Evolutionary conservation across 2,329 filamentous ascomycete genomes (phyloP).

Genomic region (Pezicula rhizophila): DNA sequence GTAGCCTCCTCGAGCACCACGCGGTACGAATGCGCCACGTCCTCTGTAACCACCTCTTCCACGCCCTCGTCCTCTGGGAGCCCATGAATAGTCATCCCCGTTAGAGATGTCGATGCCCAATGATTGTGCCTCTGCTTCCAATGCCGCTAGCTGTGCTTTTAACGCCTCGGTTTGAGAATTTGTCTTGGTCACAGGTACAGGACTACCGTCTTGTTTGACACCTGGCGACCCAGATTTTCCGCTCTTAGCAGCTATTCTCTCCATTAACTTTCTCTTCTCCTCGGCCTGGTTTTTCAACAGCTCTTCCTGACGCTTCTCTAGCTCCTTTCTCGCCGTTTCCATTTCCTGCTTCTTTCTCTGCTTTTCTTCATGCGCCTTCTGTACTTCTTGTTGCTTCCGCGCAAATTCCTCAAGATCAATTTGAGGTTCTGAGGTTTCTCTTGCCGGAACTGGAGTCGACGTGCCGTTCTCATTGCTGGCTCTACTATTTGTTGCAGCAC

Average conservation of each 20-base stretch:
- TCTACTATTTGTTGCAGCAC: slow-evolving; percentile 23
- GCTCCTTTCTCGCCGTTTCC: slow-evolving; percentile 53
- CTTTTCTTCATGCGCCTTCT: slow-evolving; percentile 62
- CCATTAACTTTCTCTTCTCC: slow-evolving; percentile 56
- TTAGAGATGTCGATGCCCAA: slow-evolving; percentile 57
- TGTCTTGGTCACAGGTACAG: slow-evolving; percentile 23
- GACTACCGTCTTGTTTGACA: slow-evolving; percentile 10
- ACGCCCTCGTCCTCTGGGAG: slow-evolving; percentile 35
- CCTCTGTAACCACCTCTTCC: slow-evolving; percentile 32
- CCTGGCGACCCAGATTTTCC: slow-evolving; percentile 20
- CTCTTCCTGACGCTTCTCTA: slow-evolving; percentile 59
- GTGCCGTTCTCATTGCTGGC: slow-evolving; percentile 21
- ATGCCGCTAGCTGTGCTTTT: slow-evolving; percentile 64
- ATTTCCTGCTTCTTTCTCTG: slow-evolving; percentile 56
- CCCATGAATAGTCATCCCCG: slow-evolving; percentile 34
- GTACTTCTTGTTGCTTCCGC: slow-evolving; percentile 64
- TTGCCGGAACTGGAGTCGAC: slow-evolving; percentile 10
- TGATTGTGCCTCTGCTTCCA: slow-evolving; percentile 66
- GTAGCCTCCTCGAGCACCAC: slow-evolving; percentile 37
- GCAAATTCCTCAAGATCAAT: slow-evolving; percentile 66
- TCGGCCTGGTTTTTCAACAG: slow-evolving; percentile 57
- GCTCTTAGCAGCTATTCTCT: slow-evolving; percentile 53
- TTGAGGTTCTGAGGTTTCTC: slow-evolving; percentile 34
- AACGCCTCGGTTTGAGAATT: slow-evolving; percentile 53
- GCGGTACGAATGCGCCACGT: slow-evolving; percentile 29